Evolutionary conservation across 441 rosid species (phyloP).

Genomic region (Sinapis alba): DNA sequence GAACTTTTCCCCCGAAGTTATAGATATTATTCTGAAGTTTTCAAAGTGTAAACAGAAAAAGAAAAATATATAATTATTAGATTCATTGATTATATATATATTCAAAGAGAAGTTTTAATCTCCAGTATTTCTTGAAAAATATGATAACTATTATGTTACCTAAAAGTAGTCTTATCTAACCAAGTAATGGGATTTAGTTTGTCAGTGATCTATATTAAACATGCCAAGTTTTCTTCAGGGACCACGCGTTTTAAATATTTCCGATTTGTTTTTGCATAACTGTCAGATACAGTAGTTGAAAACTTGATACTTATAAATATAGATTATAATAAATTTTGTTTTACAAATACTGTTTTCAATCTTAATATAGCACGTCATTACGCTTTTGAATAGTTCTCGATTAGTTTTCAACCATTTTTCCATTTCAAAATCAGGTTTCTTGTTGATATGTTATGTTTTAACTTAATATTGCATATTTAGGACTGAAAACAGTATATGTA

Average conservation of each 20-base stretch:
- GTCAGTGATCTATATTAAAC: not conserved
- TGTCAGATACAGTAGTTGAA: not conserved
- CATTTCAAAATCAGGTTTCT: no score
- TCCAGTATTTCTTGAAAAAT: not conserved
- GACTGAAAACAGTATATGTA: no score
- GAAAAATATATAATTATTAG: not conserved
- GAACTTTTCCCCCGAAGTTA: not conserved
- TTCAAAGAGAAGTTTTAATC: not conserved
- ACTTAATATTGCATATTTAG: no score
- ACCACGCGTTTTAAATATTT: conserved; percentile 10
- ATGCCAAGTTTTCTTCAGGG: not conserved
- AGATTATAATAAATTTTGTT: not conserved
- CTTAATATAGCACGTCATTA: not conserved
- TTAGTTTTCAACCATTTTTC: not conserved
- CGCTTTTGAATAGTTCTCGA: not conserved
- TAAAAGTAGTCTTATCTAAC: not conserved
- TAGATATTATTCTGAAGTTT: not conserved
- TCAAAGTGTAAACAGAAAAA: not conserved
- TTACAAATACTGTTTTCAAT: not conserved
- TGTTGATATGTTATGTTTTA: no score
- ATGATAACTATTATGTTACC: not conserved
- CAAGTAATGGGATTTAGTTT: not conserved
- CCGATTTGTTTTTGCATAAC: not conserved
- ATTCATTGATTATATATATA: conserved; percentile 2
- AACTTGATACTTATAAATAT: not conserved